Percentiles rank a stretch among this genome's conserved stretches.
Evolutionary conservation across 345 rosid species (phyloP).

Genomic region (Moricandia arvensis): DNA sequence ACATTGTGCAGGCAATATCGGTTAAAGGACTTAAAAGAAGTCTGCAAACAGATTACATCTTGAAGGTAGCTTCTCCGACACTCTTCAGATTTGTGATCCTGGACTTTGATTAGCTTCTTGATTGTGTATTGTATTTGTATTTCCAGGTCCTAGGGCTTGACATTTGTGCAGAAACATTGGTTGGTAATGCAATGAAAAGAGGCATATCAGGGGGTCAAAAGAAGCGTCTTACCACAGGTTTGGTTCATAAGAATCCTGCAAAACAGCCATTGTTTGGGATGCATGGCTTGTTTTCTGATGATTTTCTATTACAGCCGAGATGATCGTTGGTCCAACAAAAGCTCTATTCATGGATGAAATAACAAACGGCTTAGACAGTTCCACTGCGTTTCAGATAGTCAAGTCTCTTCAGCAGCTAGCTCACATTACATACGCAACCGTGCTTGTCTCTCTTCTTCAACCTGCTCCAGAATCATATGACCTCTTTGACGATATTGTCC

Average conservation of each 20-base stretch:
- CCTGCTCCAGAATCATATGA: constrained; percentile 81
- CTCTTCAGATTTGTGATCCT: neutral
- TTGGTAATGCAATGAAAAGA: constrained; percentile 69
- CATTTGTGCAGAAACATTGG: constrained; percentile 65
- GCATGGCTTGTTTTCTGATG: constrained; percentile 8
- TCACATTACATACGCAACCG: constrained; percentile 60
- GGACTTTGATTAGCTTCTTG: neutral
- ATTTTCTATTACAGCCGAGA: constrained; percentile 45
- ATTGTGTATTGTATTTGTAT: neutral
- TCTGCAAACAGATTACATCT: constrained; percentile 72
- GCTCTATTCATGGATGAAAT: constrained; percentile 71
- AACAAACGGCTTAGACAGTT: constrained; percentile 78
- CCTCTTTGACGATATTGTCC: constrained; percentile 71
- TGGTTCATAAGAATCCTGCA: neutral
- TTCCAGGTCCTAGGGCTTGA: constrained; percentile 73
- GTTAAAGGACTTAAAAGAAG: constrained; percentile 58
- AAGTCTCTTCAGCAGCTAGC: constrained; percentile 61
- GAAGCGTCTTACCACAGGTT: constrained; percentile 69
- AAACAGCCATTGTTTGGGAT: neutral
- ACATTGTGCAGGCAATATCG: constrained; percentile 55
- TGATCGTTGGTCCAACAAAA: constrained; percentile 66
- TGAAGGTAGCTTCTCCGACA: constrained; percentile 51
- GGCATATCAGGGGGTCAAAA: constrained; percentile 90
- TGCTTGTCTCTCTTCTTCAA: constrained; percentile 73
- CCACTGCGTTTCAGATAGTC: constrained; percentile 76